Evolutionary conservation across 176 grass and related monocot species (phyloP), one percentile per base, ranked within the genome.

Genomic region (Cymbopogon citratus): DNA sequence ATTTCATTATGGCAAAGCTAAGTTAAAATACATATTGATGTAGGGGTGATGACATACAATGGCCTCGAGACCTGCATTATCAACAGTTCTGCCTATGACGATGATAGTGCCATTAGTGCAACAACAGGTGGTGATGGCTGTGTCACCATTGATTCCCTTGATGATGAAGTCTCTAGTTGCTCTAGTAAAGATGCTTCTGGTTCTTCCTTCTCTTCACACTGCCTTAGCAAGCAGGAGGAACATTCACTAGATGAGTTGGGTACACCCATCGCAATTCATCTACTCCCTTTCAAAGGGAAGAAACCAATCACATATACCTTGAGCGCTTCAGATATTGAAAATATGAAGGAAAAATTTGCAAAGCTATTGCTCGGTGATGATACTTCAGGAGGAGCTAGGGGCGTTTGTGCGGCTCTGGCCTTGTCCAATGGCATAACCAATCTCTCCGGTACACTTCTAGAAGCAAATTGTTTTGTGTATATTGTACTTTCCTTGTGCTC

Each of bases 301-400:
- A 89, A 80, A 41, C 86, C 88, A 21, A 23, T 91, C 71, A 73
- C 91, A 7, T 98, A 84, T 81, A 86, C 67, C 43, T 88, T 95
- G 96, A 80, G 76, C 75, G 75, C 85, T 66, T 83, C 80, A 21
- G 96, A 99, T 90, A 65, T 99, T 25, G 96, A 95, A 63, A 82
- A 35, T 60, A 99, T 99, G 96, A 99, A 90, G 70, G 91, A 95
- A 71, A 95, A 86, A 71, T 99, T 99, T 78, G 87, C 89, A 43
- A 99, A 77, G 18, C 86, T 99, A 51, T 87, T 99, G 73, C 96
- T 99, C 29, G 96, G 96, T 13, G 96, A 91, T 82, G 96, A 99
- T 85, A 77, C 80, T 69, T 93, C 93, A 6, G 97, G 97, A 56
- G 92, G 97, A 69, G 78, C 91, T 71, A 78, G 85, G 40, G 92